Evolutionary conservation across 177 flowering plant genomes (phyloP).

Genomic region (Telopea speciosissima): DNA sequence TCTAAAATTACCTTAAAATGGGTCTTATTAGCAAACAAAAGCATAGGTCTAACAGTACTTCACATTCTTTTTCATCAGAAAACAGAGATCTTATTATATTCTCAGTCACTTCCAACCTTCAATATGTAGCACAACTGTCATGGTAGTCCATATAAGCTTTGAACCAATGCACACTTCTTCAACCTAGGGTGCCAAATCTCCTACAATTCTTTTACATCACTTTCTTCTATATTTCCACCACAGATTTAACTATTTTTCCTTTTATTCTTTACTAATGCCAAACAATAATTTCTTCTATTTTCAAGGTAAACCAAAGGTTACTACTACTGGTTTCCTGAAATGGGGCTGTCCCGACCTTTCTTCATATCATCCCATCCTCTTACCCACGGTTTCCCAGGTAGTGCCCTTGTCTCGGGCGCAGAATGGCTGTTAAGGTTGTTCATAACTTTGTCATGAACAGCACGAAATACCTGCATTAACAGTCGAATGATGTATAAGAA

Average conservation of each 20-base stretch:
- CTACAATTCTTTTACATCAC: too few relatives aligned
- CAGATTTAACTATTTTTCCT: not conserved
- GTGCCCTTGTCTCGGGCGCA: constrained; percentile 85
- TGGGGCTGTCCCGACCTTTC: constrained; percentile 63
- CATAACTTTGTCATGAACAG: constrained; percentile 54
- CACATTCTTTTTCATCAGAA: too few relatives aligned
- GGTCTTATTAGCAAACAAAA: too few relatives aligned
- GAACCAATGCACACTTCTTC: too few relatives aligned
- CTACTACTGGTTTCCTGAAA: constrained; percentile 85
- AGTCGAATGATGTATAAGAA: not conserved
- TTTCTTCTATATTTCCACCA: not conserved
- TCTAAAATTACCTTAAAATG: too few relatives aligned
- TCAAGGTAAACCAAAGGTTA: constrained; percentile 4
- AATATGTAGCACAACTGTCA: too few relatives aligned
- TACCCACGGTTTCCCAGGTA: constrained; percentile 88
- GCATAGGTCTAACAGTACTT: too few relatives aligned
- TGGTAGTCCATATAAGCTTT: too few relatives aligned
- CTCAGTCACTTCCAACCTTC: too few relatives aligned
- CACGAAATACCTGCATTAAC: constrained; percentile 49
- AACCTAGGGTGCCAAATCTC: too few relatives aligned
- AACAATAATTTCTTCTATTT: not conserved
- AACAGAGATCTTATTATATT: too few relatives aligned
- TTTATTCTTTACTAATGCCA: not conserved
- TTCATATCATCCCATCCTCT: constrained; percentile 95
- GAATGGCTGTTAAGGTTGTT: constrained; percentile 61